These are phyloP conservation scores for Emydomyces testavorans DNA, from an alignment of 2,329 filamentous ascomycete genomes.

Conservation along the genomic window DNA sequence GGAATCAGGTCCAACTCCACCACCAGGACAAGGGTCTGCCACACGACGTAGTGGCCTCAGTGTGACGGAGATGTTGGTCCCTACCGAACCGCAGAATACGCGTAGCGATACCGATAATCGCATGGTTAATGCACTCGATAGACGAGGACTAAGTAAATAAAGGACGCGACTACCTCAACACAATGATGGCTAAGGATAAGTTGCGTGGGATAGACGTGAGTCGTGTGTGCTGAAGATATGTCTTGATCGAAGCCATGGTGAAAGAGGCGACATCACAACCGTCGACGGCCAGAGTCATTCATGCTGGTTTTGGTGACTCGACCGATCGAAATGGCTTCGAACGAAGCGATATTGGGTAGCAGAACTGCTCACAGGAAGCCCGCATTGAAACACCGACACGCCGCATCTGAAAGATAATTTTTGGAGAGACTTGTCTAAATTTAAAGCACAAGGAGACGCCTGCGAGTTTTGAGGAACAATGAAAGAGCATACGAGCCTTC, in stretches of 20 bases:
- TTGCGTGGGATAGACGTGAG: neutral
- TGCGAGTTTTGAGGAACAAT: too few species aligned
- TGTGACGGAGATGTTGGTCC: constrained; percentile 40
- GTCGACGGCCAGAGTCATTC: neutral
- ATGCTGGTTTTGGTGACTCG: constrained; percentile 1
- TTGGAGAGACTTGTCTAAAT: too few species aligned
- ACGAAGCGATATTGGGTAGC: neutral
- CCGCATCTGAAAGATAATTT: too few species aligned
- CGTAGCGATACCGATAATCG: constrained; percentile 40
- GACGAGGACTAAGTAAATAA: constrained; percentile 29
- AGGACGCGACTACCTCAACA: too few species aligned
- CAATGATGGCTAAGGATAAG: too few species aligned
- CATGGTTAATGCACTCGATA: constrained; percentile 40
- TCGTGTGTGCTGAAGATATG: neutral
- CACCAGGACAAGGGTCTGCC: constrained; percentile 29
- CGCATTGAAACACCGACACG: too few species aligned
- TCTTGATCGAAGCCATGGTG: neutral
- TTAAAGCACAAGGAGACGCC: too few species aligned
- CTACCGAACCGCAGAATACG: constrained; percentile 28
- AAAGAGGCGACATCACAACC: neutral
- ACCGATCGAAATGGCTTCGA: neutral
- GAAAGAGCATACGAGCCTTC: too few species aligned
- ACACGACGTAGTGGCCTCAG: constrained; percentile 35
- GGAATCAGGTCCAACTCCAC: constrained; percentile 29
- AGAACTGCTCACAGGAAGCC: neutral